These are phyloP conservation scores for Nakazawaea siamensis DNA, from an alignment of 805 yeast genomes.

Conservation along the genomic window DNA sequence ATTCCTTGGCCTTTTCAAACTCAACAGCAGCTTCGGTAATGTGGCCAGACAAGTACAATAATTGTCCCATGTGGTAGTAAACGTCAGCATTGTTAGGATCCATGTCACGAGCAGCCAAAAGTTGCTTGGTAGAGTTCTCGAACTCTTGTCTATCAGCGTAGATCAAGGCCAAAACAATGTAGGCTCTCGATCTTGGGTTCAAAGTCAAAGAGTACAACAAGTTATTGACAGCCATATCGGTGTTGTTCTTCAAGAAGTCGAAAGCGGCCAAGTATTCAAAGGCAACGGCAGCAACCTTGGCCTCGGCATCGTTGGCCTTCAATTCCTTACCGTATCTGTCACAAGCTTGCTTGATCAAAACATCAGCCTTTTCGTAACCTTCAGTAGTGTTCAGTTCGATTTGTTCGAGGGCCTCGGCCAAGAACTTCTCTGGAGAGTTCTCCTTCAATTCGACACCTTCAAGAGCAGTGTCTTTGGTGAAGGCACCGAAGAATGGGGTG, in stretches of 20 bases:
- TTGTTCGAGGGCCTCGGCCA: conserved; percentile 57
- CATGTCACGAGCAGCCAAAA: conserved; percentile 59
- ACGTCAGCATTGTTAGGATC: conserved; percentile 73
- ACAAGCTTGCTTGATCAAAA: conserved; percentile 51
- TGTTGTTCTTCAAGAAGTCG: conserved; percentile 72
- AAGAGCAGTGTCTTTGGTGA: conserved; percentile 46
- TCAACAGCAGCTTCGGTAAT: conserved; percentile 62
- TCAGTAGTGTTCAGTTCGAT: conserved; percentile 38
- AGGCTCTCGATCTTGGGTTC: conserved; percentile 73
- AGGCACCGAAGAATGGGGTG: conserved; percentile 85
- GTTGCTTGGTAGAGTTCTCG: conserved; percentile 54
- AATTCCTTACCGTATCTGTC: conserved; percentile 26
- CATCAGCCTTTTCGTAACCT: conserved; percentile 56
- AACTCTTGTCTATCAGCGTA: conserved; percentile 71
- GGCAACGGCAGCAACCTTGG: conserved; percentile 56
- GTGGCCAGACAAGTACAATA: conserved; percentile 73
- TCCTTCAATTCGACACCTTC: conserved; percentile 41
- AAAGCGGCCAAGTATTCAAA: conserved; percentile 80
- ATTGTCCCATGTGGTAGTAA: conserved; percentile 92
- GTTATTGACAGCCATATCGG: conserved; percentile 52
- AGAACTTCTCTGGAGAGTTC: conserved; percentile 54
- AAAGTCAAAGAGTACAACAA: conserved; percentile 58
- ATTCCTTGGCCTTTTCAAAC: conserved; percentile 68
- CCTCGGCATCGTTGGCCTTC: conserved; percentile 26
- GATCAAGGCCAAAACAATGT: conserved; percentile 74